These are phyloP conservation scores for Rusavskia elegans DNA, from an alignment of 495 filamentous ascomycete species.

Conservation along the genomic window DNA sequence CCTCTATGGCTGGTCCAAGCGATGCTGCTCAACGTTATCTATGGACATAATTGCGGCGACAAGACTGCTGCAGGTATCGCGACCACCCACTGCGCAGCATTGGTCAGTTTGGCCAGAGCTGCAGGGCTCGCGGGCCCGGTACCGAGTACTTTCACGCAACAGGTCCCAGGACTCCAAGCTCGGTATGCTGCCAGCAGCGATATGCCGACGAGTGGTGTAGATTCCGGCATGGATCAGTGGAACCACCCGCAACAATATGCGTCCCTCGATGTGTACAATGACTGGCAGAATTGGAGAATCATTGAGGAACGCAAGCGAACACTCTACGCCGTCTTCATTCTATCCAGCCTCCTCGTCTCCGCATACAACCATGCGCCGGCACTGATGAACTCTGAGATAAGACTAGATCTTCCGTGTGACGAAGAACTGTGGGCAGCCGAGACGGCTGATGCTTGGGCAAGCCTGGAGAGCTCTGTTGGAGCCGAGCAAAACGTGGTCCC, in stretches of 20 bases:
- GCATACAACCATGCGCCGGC: conserved; percentile 86
- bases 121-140: conserved; percentile 53
- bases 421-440: conserved; percentile 86
- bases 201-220: conserved; percentile 9
- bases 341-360: conserved; percentile 81
- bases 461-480: conserved; percentile 51
- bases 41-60: conserved; percentile 90
- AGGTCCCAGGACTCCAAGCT: conserved; percentile 2
- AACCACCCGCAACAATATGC: conserved; percentile 16
- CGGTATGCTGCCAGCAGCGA: neutral
- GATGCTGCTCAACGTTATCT: conserved; percentile 93
- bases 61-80: conserved; percentile 82
- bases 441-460: conserved; percentile 58
- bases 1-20: conserved; percentile 97
- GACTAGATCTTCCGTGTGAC: conserved; percentile 81
- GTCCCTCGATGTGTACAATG: conserved; percentile 53
- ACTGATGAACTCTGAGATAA: conserved; percentile 87
- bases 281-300: conserved; percentile 81
- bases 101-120: conserved; percentile 81
- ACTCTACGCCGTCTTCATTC: conserved; percentile 75
- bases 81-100: conserved; percentile 73
- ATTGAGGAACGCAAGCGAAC: conserved; percentile 90
- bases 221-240: conserved; percentile 12
- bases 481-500: conserved; percentile 51
- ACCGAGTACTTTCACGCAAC: neutral